phyloP scores from a whole-genome alignment of 2,329 filamentous ascomycete genomes.

The Pseudopithomyces maydicus region DNA sequence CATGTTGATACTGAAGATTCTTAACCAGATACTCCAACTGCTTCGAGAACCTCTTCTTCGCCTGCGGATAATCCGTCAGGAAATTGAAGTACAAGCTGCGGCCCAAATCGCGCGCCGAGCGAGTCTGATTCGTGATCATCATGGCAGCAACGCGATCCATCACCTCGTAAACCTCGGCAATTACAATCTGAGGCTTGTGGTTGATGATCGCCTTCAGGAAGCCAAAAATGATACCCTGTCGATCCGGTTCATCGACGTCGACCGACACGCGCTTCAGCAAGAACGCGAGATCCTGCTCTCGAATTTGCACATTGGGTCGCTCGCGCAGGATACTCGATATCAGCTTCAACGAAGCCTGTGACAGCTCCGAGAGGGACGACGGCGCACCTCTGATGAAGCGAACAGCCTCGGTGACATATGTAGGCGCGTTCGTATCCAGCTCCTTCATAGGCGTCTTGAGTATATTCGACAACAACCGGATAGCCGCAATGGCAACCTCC shows the following conservation, averaged over 20 bases:
- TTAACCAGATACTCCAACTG: conserved; percentile 87
- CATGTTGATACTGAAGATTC: conserved; percentile 88
- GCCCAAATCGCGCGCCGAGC: conserved; percentile 83
- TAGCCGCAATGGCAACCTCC: conserved; percentile 87
- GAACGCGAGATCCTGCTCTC: conserved; percentile 81
- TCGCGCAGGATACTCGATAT: conserved; percentile 85
- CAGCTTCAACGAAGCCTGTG: conserved; percentile 88
- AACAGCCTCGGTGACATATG: conserved; percentile 85
- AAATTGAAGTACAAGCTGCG: conserved; percentile 93
- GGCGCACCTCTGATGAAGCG: conserved; percentile 78
- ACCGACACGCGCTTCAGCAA: conserved; percentile 81
- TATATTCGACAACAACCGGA: conserved; percentile 83
- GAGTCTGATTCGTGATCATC: conserved; percentile 96
- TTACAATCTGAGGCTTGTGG: conserved; percentile 71
- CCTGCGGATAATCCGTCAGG: conserved; percentile 91
- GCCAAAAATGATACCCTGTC: conserved; percentile 91
- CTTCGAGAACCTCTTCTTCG: conserved; percentile 84
- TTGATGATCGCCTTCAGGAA: conserved; percentile 88
- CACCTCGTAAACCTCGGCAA: conserved; percentile 86
- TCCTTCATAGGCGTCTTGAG: conserved; percentile 79
- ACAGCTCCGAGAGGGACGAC: conserved; percentile 79
- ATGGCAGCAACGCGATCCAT: conserved; percentile 81
- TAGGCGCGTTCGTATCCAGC: conserved; percentile 71
- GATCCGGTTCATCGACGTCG: conserved; percentile 89
- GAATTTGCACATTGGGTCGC: conserved; percentile 73